These are phyloP conservation scores for Didymella glomerata DNA, from an alignment of 2,329 filamentous ascomycete genomes.

Conservation along the genomic window DNA sequence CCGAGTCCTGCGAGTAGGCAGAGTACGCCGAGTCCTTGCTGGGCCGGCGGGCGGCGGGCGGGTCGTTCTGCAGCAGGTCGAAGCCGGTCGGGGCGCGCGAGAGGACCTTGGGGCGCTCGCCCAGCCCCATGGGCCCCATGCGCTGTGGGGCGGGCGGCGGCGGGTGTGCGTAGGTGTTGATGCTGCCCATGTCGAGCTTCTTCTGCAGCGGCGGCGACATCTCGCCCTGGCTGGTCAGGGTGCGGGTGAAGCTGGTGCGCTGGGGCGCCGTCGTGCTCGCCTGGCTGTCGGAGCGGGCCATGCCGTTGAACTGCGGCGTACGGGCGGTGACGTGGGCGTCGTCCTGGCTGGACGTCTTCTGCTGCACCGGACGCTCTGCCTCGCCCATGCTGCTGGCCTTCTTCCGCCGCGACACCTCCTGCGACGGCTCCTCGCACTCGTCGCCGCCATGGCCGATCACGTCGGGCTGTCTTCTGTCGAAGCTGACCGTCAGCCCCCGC, in stretches of 20 bases:
- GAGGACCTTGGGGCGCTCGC: slow-evolving; percentile 43
- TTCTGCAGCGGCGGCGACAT: slow-evolving; percentile 48
- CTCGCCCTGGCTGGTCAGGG: slow-evolving; percentile 46
- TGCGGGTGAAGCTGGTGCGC: slow-evolving; percentile 46
- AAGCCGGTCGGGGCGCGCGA: slow-evolving; percentile 48
- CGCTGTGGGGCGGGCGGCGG: slow-evolving; percentile 40
- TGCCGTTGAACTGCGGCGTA: slow-evolving; percentile 37
- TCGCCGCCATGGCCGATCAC: slow-evolving; percentile 93
- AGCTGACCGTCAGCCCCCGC: slow-evolving; percentile 78
- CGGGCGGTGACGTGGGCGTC: slow-evolving; percentile 41
- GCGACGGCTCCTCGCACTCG: slow-evolving; percentile 75
- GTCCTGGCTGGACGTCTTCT: slow-evolving; percentile 33
- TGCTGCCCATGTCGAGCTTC: slow-evolving; percentile 49
- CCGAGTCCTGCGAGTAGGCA: slow-evolving; percentile 40
- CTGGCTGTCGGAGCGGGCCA: slow-evolving; percentile 37
- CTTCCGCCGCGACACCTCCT: slow-evolving; percentile 73
- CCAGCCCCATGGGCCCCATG: slow-evolving; percentile 48
- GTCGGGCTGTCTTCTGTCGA: slow-evolving; percentile 75
- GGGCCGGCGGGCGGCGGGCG: slow-evolving; percentile 24
- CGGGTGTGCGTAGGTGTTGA: slow-evolving; percentile 43
- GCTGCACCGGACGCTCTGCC: slow-evolving; percentile 24
- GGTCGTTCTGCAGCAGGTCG: slow-evolving; percentile 31
- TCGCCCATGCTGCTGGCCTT: slow-evolving; percentile 36
- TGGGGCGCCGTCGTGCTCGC: slow-evolving; percentile 33
- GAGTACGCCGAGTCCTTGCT: slow-evolving; percentile 48